These are phyloP conservation scores for Penicillium sp. DNA, from an alignment of 2,329 filamentous ascomycete species.

Conservation along the genomic window DNA sequence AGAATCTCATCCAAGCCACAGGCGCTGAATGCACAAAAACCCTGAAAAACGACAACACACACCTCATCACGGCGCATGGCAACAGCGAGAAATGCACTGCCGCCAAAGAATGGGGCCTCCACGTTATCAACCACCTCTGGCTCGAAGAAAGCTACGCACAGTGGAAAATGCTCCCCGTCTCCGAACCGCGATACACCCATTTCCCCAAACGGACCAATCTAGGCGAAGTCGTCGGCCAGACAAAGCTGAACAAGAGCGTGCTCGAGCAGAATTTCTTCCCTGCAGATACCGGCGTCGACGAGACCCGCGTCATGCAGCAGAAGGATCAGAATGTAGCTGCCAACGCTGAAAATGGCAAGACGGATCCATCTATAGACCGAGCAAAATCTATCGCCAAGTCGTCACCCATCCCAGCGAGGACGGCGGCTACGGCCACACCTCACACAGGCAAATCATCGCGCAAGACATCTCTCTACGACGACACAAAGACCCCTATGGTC, in stretches of 20 bases:
- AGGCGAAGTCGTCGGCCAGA: slow-evolving; percentile 88
- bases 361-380: slow-evolving; percentile 19
- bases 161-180: slow-evolving; percentile 70
- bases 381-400: slow-evolving; percentile 19
- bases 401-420: slow-evolving; percentile 1
- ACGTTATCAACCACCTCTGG: slow-evolving; percentile 93
- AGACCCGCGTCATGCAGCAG: slow-evolving; percentile 29
- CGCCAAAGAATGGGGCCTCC: slow-evolving; percentile 85
- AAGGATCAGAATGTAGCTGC: slow-evolving; percentile 32
- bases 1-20: slow-evolving; percentile 79
- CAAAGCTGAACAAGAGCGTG: slow-evolving; percentile 68
- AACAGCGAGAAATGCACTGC: slow-evolving; percentile 91
- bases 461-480: slow-evolving; percentile 25
- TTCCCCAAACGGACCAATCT: slow-evolving; percentile 89
- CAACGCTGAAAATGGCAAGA: slow-evolving; percentile 12
- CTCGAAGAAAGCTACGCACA: slow-evolving; percentile 95
- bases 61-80: slow-evolving; percentile 85
- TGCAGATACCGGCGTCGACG: slow-evolving; percentile 23
- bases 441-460: slow-evolving; percentile 24
- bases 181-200: slow-evolving; percentile 72
- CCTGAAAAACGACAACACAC: slow-evolving; percentile 91
- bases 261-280: slow-evolving; percentile 67
- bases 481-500: slow-evolving; percentile 51
- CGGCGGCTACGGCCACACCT: slow-evolving; percentile 9
- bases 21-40: slow-evolving; percentile 92